Evolutionary conservation across 2,329 filamentous ascomycete species (phyloP).

Genomic region (Cercospora nicotianae): DNA sequence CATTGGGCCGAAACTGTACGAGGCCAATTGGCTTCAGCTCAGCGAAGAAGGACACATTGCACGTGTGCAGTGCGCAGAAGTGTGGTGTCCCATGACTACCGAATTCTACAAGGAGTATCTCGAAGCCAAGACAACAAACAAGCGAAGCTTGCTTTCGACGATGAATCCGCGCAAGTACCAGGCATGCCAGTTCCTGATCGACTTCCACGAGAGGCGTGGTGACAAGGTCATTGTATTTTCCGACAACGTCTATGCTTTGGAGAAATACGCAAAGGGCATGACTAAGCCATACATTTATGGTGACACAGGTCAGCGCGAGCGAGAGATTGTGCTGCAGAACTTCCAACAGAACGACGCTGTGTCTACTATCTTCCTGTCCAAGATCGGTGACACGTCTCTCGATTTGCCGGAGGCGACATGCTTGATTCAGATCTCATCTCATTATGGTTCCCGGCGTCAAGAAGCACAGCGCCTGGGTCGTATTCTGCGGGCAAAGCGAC

Average conservation of each 20-base stretch:
- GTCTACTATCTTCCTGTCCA: constrained; percentile 92
- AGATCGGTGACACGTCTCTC: constrained; percentile 97
- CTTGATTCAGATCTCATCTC: constrained; percentile 94
- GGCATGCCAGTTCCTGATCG: constrained; percentile 95
- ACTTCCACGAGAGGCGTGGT: constrained; percentile 90
- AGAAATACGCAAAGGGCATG: constrained; percentile 79
- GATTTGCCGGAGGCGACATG: constrained; percentile 96
- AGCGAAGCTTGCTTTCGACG: constrained; percentile 74
- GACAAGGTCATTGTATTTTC: constrained; percentile 99
- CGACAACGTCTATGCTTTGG: constrained; percentile 91
- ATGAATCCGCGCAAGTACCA: constrained; percentile 99
- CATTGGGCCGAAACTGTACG: constrained; percentile 95
- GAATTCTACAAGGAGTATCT: constrained; percentile 98
- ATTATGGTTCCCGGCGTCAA: constrained; percentile 94
- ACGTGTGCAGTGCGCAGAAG: constrained; percentile 94
- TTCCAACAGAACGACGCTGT: constrained; percentile 90
- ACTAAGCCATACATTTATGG: constrained; percentile 90
- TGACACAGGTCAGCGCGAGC: constrained; percentile 80
- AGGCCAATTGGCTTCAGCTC: constrained; percentile 99
- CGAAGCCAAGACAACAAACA: constrained; percentile 61
- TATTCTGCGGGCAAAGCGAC: constrained; percentile 88
- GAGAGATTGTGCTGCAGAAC: constrained; percentile 83
- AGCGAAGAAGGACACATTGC: constrained; percentile 97
- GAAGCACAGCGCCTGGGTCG: constrained; percentile 92
- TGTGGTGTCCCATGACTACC: constrained; percentile 99